phyloP scores from a whole-genome alignment of 805 yeast genomes.

The Ogataea neopini region DNA sequence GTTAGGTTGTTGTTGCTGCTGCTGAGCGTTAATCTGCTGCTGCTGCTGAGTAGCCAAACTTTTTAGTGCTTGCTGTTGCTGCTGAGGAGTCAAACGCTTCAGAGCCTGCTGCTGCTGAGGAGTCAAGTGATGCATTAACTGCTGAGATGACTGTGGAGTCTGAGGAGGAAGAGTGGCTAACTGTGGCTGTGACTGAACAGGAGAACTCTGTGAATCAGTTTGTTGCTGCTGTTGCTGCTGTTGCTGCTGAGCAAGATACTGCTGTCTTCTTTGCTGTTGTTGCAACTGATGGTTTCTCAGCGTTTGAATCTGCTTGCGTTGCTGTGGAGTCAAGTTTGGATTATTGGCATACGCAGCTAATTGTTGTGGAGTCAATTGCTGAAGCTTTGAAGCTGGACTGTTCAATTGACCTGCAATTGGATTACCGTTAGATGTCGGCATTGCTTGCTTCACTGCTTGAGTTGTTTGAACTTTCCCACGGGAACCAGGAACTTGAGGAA shows the following conservation, averaged over 20 bases:
- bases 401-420: constrained; percentile 21
- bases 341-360: constrained; percentile 31
- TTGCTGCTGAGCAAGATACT: constrained; percentile 22
- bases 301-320: constrained; percentile 45
- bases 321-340: constrained; percentile 46
- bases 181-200: constrained; percentile 12
- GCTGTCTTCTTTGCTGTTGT: constrained; percentile 26
- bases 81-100: constrained; percentile 44
- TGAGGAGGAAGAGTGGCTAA: constrained; percentile 19
- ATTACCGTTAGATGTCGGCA: constrained; percentile 12
- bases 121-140: constrained; percentile 22
- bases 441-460: background rate
- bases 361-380: constrained; percentile 27
- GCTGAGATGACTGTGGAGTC: constrained; percentile 31
- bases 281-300: constrained; percentile 37
- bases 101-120: constrained; percentile 32
- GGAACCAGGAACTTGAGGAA: background rate
- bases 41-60: constrained; percentile 35
- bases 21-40: constrained; percentile 18
- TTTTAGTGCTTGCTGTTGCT: constrained; percentile 25
- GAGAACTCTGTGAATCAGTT: constrained; percentile 16
- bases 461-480: constrained; percentile 1
- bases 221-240: constrained; percentile 31
- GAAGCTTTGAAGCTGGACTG: constrained; percentile 17
- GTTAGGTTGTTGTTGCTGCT: constrained; percentile 31